Evolutionary conservation across 177 flowering plant genomes (phyloP).

Genomic region (Vitis hybrid): DNA sequence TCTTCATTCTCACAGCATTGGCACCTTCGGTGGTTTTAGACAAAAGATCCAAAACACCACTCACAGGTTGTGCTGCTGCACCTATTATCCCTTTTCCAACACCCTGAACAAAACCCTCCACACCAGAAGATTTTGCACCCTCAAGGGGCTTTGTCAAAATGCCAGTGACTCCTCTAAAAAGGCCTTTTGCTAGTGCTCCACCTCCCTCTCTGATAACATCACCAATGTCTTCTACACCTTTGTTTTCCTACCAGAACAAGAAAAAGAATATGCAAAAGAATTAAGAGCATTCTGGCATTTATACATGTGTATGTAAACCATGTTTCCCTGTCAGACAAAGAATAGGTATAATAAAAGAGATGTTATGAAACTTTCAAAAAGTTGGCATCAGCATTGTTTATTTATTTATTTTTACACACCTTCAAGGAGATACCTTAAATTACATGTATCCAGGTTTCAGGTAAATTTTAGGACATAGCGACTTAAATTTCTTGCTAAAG

Average conservation of each 20-base stretch:
- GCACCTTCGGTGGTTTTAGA: conserved; percentile 99
- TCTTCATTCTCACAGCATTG: conserved; percentile 98
- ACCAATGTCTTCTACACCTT: conserved; percentile 93
- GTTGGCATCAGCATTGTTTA: too few relatives aligned
- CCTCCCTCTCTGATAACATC: conserved; percentile 98
- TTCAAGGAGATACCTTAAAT: too few relatives aligned
- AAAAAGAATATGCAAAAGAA: too few relatives aligned
- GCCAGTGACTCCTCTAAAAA: conserved; percentile 95
- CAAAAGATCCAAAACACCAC: conserved; percentile 94
- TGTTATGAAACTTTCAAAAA: too few relatives aligned
- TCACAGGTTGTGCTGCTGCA: conserved; percentile 98
- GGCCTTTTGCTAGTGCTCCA: conserved; percentile 94
- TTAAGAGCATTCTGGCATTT: too few relatives aligned
- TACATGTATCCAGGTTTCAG: too few relatives aligned
- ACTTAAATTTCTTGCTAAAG: too few relatives aligned
- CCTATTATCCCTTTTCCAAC: conserved; percentile 98
- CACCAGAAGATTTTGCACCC: conserved; percentile 98
- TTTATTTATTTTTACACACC: too few relatives aligned
- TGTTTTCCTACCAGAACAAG: conserved; percentile 61
- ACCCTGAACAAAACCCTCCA: conserved; percentile 98
- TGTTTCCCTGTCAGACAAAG: too few relatives aligned
- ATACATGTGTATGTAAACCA: too few relatives aligned
- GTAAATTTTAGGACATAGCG: too few relatives aligned
- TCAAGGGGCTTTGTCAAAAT: conserved; percentile 98
- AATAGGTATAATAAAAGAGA: too few relatives aligned